Evolutionary conservation across 306 rosid genomes (phyloP).

Genomic region (Hippophae rhamnoides): DNA sequence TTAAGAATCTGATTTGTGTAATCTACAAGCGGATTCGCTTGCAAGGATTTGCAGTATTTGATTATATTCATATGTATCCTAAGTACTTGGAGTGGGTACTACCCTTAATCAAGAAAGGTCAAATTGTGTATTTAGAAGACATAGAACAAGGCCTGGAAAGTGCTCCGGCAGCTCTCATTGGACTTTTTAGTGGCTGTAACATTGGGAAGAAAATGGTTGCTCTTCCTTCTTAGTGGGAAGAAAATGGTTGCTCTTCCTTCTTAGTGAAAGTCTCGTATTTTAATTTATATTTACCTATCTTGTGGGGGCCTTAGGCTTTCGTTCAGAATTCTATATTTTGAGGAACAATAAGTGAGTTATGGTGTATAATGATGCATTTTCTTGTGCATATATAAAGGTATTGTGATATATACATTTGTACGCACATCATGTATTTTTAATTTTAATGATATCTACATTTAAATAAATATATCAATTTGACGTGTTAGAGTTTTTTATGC

Average conservation of each 20-base stretch:
- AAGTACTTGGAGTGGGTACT: slow-evolving; percentile 2
- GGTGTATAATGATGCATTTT: too few species aligned
- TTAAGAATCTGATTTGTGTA: background rate
- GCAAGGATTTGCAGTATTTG: background rate
- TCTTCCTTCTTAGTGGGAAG: background rate
- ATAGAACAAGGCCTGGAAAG: slow-evolving; percentile 5
- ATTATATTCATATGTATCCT: background rate
- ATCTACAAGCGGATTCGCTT: background rate
- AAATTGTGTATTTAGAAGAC: slow-evolving; percentile 4
- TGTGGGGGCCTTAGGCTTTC: background rate
- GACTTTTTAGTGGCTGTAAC: background rate
- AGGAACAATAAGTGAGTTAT: too few species aligned
- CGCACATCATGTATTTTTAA: too few species aligned
- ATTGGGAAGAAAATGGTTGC: slow-evolving; percentile 4
- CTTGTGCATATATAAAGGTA: too few species aligned
- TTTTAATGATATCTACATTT: too few species aligned
- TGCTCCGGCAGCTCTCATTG: background rate
- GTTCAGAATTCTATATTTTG: too few species aligned
- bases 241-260: background rate
- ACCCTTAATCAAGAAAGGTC: background rate
- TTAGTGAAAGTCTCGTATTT: background rate
- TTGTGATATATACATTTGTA: too few species aligned
- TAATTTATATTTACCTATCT: background rate
- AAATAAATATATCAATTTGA: too few species aligned
- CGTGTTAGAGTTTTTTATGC: too few species aligned